These are phyloP conservation scores for Breynia disticha DNA, from an alignment of 441 rosid genomes.

Conservation along the genomic window DNA sequence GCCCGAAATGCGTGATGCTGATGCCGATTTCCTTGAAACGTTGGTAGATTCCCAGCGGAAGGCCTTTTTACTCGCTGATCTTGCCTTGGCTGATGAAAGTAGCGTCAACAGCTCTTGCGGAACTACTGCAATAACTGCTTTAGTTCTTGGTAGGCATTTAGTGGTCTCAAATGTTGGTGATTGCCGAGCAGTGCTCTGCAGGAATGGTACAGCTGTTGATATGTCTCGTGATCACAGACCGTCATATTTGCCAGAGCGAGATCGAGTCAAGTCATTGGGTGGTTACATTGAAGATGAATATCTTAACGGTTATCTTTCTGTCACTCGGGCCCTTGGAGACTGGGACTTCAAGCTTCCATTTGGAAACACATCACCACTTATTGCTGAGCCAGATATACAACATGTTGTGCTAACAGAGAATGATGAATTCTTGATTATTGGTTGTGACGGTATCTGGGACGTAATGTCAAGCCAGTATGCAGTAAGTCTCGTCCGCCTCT, in stretches of 20 bases:
- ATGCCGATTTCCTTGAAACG: constrained; percentile 41
- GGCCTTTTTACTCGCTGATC: constrained; percentile 63
- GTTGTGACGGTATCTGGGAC: constrained; percentile 85
- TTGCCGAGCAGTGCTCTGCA: constrained; percentile 70
- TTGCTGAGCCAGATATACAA: constrained; percentile 69
- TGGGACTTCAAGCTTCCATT: constrained; percentile 60
- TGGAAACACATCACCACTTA: constrained; percentile 52
- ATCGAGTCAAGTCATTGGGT: constrained; percentile 47
- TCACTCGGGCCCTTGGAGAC: constrained; percentile 76
- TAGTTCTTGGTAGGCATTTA: constrained; percentile 55
- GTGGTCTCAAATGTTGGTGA: constrained; percentile 75
- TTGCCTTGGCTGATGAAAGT: constrained; percentile 57
- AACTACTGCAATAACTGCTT: constrained; percentile 68
- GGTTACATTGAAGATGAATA: constrained; percentile 48
- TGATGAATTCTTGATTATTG: constrained; percentile 70
- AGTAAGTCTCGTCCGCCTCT: constrained; percentile 54
- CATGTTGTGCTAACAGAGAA: constrained; percentile 45
- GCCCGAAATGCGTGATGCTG: constrained; percentile 32
- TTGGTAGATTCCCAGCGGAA: constrained; percentile 50
- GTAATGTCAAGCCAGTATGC: constrained; percentile 63
- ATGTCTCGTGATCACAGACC: constrained; percentile 73
- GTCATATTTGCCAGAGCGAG: constrained; percentile 43
- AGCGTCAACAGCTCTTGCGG: constrained; percentile 51
- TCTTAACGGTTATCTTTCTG: constrained; percentile 43
- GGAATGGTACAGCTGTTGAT: constrained; percentile 53